Conservation (phyloP, 805 yeast species). For the Sungouiozyma ichnusensis region DNA sequence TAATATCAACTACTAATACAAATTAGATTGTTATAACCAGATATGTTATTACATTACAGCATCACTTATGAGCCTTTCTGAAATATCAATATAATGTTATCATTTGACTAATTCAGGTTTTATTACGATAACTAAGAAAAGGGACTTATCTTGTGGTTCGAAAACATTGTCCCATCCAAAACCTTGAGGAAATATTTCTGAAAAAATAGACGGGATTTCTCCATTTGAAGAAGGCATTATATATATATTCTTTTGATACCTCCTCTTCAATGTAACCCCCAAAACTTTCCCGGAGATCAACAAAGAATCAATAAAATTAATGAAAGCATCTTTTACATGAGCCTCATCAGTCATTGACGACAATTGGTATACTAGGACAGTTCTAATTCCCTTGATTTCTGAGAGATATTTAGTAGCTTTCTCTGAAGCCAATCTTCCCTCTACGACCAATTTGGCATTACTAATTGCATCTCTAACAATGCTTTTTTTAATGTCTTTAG, state of each 20-base stretch:
- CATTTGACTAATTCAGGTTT: slow-evolving; percentile 12
- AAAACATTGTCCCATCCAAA: slow-evolving; percentile 1
- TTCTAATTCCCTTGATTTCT: slow-evolving; percentile 14
- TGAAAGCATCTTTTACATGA: slow-evolving; percentile 15
- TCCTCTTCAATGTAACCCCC: slow-evolving; percentile 14
- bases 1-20: neutral
- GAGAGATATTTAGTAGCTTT: slow-evolving; percentile 16
- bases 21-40: neutral
- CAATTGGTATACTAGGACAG: slow-evolving; percentile 14
- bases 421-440: slow-evolving; percentile 21
- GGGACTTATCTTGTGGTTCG: slow-evolving; percentile 2
- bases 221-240: slow-evolving; percentile 26
- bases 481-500: neutral
- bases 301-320: slow-evolving; percentile 12
- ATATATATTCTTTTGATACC: slow-evolving; percentile 20
- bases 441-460: slow-evolving; percentile 30
- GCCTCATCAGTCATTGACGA: slow-evolving; percentile 1
- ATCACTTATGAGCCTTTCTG: too few relatives aligned
- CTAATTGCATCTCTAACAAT: slow-evolving; percentile 15
- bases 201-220: slow-evolving; percentile 9
- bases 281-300: slow-evolving; percentile 12
- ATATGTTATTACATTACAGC: neutral
- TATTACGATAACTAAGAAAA: slow-evolving; percentile 13
- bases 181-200: slow-evolving; percentile 1
- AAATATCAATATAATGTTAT: too few relatives aligned